Base-by-base conservation (phyloP, 768 basidiomycete genomes). In the Hericium alpestre region DNA sequence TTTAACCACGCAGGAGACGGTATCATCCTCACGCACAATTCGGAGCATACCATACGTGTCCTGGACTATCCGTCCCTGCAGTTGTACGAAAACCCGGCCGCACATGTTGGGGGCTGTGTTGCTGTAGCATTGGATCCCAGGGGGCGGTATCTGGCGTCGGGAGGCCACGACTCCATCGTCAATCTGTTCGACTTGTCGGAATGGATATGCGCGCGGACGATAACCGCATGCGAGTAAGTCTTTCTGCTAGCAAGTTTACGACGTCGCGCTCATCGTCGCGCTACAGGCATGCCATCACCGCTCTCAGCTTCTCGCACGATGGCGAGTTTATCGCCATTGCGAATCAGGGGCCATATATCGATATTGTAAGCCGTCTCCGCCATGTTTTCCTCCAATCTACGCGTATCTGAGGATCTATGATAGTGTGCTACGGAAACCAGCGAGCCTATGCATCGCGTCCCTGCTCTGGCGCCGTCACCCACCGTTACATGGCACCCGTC, bases 401-500 rank as follows among this genome's bases (percentile, higher is more conserved):
- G 32, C 55, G 20, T 38, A 48, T 56, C 54, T 61, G 38, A 54
- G 12, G 16, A 27, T 39, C 50, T 37, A 38, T 25, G 10, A 11
- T 56, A 91, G 88, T 88, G 86, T 62, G 85, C 87, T 4, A 85
- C 84, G 3, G 89, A 91, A 67, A 91, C 87, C 0, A 82, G 82
- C 15, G 68, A 78, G 50, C 84, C 87, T 2, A 64, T 91, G 23
- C 87, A 90, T 66, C 84, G 88, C n/a, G 80, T 91, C 13, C 80
- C 86, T 1, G 78, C 86, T 2, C 73, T 86, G 6, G 84, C 82
- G 4, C 75, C 87, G 1, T 81, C 87, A n/a, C 82, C 84, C 4
- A 83, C 86, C 1, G 88, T 91, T 2, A 71, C 81, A 1, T 90
- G 88, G 88, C 89, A 90, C 68, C 88, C 89, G 4, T 87, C 84